A percentile compares a stretch with the other conserved stretches of the same genome.
phyloP scores from a whole-genome alignment of 2,329 filamentous ascomycete species.

The Alternaria sp. region DNA sequence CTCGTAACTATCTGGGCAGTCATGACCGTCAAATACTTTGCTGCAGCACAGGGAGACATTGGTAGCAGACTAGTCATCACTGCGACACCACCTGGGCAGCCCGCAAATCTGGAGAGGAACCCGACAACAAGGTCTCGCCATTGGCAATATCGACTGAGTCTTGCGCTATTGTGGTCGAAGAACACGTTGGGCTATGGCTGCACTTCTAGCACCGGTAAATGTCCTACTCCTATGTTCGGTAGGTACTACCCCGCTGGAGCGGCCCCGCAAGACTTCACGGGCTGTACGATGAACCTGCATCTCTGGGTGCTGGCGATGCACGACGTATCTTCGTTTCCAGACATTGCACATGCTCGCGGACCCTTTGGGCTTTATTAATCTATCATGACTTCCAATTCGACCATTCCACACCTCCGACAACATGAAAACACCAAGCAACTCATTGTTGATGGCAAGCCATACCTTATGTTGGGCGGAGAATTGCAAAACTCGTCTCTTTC shows the following conservation, averaged over 20 bases:
- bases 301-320: neutral
- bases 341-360: neutral
- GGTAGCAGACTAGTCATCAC: neutral
- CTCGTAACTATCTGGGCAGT: neutral
- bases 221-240: neutral
- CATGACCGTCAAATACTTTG: neutral
- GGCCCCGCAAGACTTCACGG: neutral
- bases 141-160: neutral
- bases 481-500: slow-evolving; percentile 58
- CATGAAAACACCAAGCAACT: slow-evolving; percentile 43
- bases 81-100: neutral
- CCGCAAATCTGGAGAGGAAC: neutral
- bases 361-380: neutral
- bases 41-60: neutral
- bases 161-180: neutral
- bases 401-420: slow-evolving; percentile 30
- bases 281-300: neutral
- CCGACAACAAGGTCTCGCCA: neutral
- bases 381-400: slow-evolving; percentile 7
- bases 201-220: slow-evolving; percentile 13
- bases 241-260: slow-evolving; percentile 5
- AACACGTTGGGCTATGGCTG: neutral
- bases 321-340: neutral
- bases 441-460: slow-evolving; percentile 54
- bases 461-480: slow-evolving; percentile 55